Base-by-base conservation (phyloP, 2,329 filamentous ascomycete genomes). In the Grosmannia serpens region DNA sequence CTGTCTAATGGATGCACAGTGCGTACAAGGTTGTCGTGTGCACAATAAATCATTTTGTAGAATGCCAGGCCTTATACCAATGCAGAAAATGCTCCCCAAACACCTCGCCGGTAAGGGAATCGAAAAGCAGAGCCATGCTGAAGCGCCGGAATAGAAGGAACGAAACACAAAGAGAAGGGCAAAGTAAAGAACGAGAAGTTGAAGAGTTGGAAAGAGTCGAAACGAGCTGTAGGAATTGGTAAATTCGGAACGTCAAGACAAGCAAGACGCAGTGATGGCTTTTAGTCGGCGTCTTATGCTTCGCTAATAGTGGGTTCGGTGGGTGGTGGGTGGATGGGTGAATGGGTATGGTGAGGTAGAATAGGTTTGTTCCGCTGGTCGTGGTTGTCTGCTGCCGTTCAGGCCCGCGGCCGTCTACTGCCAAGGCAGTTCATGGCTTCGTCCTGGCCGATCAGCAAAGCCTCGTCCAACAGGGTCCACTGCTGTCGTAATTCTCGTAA, bases 41-140 rank as follows among this genome's bases (percentile, higher is more conserved):
- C 22, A 50, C 17, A 33, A 26, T 10, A 47, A 55, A 41, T 54
- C 52, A 29, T 54, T 54, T 52, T 53, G 20, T 52, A 33, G 20
- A 53, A 53, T 35, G 20, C n/a, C 27, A 26, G 11, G 54, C 54
- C 26, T 29, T 33, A 22, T n/a, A 49, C 41, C 54, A 27, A 49
- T 46, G 53, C 27, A 46, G 26, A 46, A 56, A 51, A 51, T 49
- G 46, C 22, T 56, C 29, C 55, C 55, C 27, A 56, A 56, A 56
- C 55, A 50, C 55, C 55, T 26, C 49, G 55, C 55, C 44, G 24
- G 46, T 20, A 56, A 51, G 22, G 54, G 44, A 56, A 35, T 33
- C 27, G 33, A 50, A 52, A 29, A 52, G 44, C 44, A 50, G n/a
- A 57, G n/a, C 27, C 24, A 41, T 51, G 44, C 46, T 31, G n/a